These are phyloP conservation scores for Cryptococcus sp. DNA, from an alignment of 1,284 basidiomycete species.

Conservation along the genomic window DNA sequence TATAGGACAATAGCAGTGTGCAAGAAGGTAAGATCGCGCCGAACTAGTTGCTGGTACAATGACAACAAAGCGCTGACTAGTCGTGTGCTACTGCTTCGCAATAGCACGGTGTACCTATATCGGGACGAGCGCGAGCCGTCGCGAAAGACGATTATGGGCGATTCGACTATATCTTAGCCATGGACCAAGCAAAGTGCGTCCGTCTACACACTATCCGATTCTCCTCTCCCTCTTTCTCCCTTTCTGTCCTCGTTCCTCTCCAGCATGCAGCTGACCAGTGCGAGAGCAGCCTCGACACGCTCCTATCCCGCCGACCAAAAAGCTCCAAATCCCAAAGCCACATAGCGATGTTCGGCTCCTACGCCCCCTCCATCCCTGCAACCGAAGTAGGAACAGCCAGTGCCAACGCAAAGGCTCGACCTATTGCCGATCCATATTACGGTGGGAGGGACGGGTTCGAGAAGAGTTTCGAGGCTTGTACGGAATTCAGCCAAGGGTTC, in stretches of 20 bases:
- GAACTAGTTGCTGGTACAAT: background rate
- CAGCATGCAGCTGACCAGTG: no score
- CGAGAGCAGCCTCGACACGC: conserved; percentile 49
- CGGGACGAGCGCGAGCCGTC: conserved; percentile 52
- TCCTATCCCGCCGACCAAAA: conserved; percentile 42
- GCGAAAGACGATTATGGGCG: conserved; percentile 44
- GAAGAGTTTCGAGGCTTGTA: conserved; percentile 53
- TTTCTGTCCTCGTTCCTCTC: background rate
- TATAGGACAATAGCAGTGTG: conserved; percentile 54
- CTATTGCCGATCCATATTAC: conserved; percentile 54
- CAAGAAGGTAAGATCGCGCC: conserved; percentile 32
- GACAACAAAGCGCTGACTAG: background rate
- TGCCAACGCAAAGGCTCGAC: conserved; percentile 21
- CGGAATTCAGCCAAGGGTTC: conserved; percentile 48
- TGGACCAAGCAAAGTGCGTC: conserved; percentile 51
- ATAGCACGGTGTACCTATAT: conserved; percentile 51
- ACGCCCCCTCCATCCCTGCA: conserved; percentile 35
- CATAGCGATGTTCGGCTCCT: conserved; percentile 45
- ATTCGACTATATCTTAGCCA: conserved; percentile 58
- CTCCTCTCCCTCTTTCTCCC: background rate
- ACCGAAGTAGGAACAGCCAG: conserved; percentile 9
- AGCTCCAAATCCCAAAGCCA: conserved; percentile 29
- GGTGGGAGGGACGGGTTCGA: conserved; percentile 55
- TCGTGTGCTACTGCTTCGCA: background rate
- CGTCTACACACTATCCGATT: background rate